phyloP scores from a whole-genome alignment of 2,329 filamentous ascomycete genomes.

The Intubia oerlemansii region DNA sequence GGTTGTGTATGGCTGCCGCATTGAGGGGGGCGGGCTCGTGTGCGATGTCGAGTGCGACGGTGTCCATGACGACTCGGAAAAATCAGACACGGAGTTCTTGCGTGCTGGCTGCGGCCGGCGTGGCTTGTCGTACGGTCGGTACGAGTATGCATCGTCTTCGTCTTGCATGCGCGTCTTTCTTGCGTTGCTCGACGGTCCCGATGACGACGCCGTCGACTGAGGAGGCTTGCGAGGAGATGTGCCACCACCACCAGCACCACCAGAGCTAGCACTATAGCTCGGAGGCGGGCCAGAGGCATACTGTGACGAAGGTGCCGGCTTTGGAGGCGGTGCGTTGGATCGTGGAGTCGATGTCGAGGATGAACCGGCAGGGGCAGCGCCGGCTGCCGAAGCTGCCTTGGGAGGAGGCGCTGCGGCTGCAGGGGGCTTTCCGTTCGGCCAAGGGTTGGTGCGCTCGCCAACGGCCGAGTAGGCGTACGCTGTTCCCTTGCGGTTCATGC shows the following conservation, averaged over 20 bases:
- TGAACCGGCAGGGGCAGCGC: neutral
- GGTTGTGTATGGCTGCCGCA: conserved; percentile 60
- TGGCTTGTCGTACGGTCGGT: conserved; percentile 55
- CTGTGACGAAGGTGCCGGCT: neutral
- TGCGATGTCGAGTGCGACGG: conserved; percentile 64
- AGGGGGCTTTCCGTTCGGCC: conserved; percentile 38
- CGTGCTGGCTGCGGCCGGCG: conserved; percentile 26
- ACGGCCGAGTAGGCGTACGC: conserved; percentile 43
- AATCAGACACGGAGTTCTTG: conserved; percentile 44
- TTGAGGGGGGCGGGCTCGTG: conserved; percentile 64
- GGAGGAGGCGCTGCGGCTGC: conserved; percentile 9
- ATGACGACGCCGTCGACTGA: conserved; percentile 27
- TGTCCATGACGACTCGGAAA: conserved; percentile 74
- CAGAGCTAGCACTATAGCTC: too few species aligned
- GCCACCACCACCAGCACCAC: neutral
- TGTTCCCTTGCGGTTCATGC: conserved; percentile 18
- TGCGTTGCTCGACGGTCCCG: conserved; percentile 29
- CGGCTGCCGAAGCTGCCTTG: conserved; percentile 9
- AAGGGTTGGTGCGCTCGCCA: conserved; percentile 49
- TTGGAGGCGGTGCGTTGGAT: too few species aligned
- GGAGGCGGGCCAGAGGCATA: neutral
- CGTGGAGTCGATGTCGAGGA: too few species aligned
- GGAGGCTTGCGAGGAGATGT: conserved; percentile 16
- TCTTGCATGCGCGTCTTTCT: conserved; percentile 5
- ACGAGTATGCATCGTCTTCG: conserved; percentile 49